Conservation (phyloP, 768 basidiomycete genomes). For the Leccinum longicurvipes region DNA sequence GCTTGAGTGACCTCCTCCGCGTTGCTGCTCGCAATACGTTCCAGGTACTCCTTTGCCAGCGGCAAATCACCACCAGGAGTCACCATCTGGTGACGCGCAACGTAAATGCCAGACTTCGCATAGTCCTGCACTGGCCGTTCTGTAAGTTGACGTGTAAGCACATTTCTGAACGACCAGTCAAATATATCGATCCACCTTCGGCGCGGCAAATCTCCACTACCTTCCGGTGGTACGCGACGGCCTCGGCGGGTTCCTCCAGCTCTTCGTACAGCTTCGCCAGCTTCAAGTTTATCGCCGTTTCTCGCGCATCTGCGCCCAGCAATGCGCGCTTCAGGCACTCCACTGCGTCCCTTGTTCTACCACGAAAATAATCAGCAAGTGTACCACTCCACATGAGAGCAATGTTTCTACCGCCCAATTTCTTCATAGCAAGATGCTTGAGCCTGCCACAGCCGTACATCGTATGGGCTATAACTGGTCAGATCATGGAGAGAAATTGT, state of each 20-base stretch:
- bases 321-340: conserved; percentile 90
- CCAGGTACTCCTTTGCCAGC: conserved; percentile 70
- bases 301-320: conserved; percentile 72
- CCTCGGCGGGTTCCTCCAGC: conserved; percentile 63
- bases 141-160: conserved; percentile 20
- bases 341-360: conserved; percentile 82
- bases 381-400: background rate
- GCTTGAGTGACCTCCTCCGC: conserved; percentile 77
- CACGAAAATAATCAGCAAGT: conserved; percentile 6
- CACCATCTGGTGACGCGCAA: conserved; percentile 75
- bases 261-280: conserved; percentile 69
- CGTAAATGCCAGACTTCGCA: conserved; percentile 78
- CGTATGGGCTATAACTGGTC: conserved; percentile 69
- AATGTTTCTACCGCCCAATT: conserved; percentile 63
- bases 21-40: conserved; percentile 73
- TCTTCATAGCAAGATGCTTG: conserved; percentile 93
- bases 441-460: conserved; percentile 94
- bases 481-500: background rate
- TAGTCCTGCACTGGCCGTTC: conserved; percentile 74
- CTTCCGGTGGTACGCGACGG: conserved; percentile 77
- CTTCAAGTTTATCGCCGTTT: conserved; percentile 68
- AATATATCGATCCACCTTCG: conserved; percentile 40
- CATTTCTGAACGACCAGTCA: background rate
- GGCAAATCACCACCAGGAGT: conserved; percentile 60
- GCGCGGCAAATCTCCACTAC: conserved; percentile 62